A percentile compares a stretch with the other conserved stretches of the same genome.
Conservation (phyloP, 805 yeast genomes). For the Candida nanaspora region DNA sequence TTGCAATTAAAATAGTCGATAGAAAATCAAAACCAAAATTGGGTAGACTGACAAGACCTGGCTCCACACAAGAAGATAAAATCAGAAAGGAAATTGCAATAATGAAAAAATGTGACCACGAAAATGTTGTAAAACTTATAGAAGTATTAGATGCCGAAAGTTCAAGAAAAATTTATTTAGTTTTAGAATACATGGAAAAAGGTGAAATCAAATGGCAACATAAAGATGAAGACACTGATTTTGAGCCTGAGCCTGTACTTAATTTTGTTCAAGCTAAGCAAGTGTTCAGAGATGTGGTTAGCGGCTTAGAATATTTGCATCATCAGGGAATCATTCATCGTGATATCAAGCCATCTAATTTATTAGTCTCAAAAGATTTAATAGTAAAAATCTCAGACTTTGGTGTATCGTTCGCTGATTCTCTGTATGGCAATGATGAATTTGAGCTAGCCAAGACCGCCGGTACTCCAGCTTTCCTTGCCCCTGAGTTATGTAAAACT, state of each 20-base stretch:
- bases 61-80: constrained; percentile 51
- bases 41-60: constrained; percentile 30
- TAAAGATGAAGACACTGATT: constrained; percentile 16
- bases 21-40: constrained; percentile 53
- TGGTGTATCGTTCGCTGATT: constrained; percentile 79
- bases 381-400: constrained; percentile 92
- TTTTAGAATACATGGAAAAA: constrained; percentile 79
- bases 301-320: constrained; percentile 88
- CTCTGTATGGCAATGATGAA: constrained; percentile 47
- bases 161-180: constrained; percentile 81
- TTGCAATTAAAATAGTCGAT: constrained; percentile 92
- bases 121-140: constrained; percentile 79
- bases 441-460: constrained; percentile 90
- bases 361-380: constrained; percentile 62
- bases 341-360: constrained; percentile 92
- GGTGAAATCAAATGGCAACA: constrained; percentile 89
- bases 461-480: constrained; percentile 95
- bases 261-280: constrained; percentile 59
- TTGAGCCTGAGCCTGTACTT: constrained; percentile 50
- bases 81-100: constrained; percentile 86
- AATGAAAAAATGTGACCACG: constrained; percentile 86
- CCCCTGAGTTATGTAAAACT: constrained; percentile 83
- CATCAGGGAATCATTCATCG: constrained; percentile 87
- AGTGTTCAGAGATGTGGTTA: constrained; percentile 73
- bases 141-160: constrained; percentile 85